phyloP scores from a whole-genome alignment of 2,329 filamentous ascomycete species.

The Stemphylium vesicarium region DNA sequence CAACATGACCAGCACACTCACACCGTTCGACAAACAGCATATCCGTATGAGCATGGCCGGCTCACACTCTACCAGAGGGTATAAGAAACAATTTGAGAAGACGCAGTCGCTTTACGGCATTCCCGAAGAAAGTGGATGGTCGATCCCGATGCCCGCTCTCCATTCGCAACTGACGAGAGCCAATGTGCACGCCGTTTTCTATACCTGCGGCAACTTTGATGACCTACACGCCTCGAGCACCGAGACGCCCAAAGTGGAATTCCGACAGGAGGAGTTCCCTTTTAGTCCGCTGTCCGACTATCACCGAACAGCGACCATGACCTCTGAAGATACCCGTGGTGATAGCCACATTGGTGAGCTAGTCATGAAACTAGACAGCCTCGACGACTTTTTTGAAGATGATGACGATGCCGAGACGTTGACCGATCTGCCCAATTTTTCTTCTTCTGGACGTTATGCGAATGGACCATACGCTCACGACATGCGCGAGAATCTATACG shows the following conservation, averaged over 20 bases:
- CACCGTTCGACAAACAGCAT: conserved; percentile 89
- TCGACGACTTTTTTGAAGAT: conserved; percentile 63
- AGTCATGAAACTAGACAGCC: conserved; percentile 64
- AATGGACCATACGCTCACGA: conserved; percentile 35
- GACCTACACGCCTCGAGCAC: conserved; percentile 61
- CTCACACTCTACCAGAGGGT: conserved; percentile 76
- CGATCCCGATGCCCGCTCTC: conserved; percentile 87
- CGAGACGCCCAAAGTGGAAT: conserved; percentile 86
- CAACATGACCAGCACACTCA: conserved; percentile 79
- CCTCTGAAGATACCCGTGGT: conserved; percentile 79
- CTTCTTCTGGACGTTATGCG: conserved; percentile 38
- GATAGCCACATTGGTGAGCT: conserved; percentile 82
- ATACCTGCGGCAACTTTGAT: conserved; percentile 73
- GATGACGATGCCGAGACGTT: conserved; percentile 48
- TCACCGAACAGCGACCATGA: conserved; percentile 87
- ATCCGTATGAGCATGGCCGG: conserved; percentile 98
- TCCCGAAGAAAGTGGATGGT: conserved; percentile 94
- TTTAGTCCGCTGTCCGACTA: conserved; percentile 73
- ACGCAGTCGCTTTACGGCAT: conserved; percentile 96
- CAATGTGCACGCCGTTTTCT: conserved; percentile 96
- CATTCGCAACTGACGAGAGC: conserved; percentile 85
- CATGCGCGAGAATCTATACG: conserved; percentile 78
- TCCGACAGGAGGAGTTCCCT: conserved; percentile 86
- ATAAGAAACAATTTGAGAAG: conserved; percentile 92
- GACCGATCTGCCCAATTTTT: conserved; percentile 43